Conservation (phyloP, 2,329 filamentous ascomycete species). For the Cryoendolithus antarcticus region DNA sequence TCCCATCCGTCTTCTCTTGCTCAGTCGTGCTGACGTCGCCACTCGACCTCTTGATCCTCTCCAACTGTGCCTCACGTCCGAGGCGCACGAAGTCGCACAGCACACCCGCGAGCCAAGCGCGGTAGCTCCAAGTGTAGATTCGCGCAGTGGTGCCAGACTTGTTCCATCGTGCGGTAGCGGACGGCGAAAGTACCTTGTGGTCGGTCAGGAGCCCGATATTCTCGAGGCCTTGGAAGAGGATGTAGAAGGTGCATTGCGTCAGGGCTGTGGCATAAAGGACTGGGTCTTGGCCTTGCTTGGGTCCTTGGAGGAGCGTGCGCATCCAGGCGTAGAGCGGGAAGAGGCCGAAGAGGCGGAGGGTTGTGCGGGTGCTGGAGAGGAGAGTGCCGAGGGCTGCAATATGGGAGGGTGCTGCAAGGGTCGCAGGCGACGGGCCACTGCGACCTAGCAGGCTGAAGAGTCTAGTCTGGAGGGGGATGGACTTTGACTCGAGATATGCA, state of each 20-base stretch:
- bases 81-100: conserved; percentile 32
- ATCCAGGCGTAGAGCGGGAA: conserved; percentile 35
- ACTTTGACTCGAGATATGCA: conserved; percentile 30
- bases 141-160: conserved; percentile 22
- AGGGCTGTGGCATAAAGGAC: conserved; percentile 30
- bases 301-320: conserved; percentile 27
- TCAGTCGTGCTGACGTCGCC: conserved; percentile 15
- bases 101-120: conserved; percentile 32
- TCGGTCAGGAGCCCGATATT: conserved; percentile 33
- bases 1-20: conserved; percentile 27
- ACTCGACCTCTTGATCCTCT: conserved; percentile 20
- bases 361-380: conserved; percentile 31
- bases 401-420: conserved; percentile 13
- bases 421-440: conserved; percentile 12
- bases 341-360: conserved; percentile 31
- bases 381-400: conserved; percentile 26
- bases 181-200: conserved; percentile 25
- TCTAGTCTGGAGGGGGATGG: conserved; percentile 22
- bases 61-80: conserved; percentile 30
- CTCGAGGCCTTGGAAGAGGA: conserved; percentile 32
- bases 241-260: conserved; percentile 30
- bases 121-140: conserved; percentile 30
- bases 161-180: conserved; percentile 24
- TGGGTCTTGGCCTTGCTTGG: conserved; percentile 29
- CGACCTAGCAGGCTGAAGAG: conserved; percentile 23